Evolutionary conservation across 2,329 filamentous ascomycete genomes (phyloP).

Genomic region (Hypoxylon sp.): DNA sequence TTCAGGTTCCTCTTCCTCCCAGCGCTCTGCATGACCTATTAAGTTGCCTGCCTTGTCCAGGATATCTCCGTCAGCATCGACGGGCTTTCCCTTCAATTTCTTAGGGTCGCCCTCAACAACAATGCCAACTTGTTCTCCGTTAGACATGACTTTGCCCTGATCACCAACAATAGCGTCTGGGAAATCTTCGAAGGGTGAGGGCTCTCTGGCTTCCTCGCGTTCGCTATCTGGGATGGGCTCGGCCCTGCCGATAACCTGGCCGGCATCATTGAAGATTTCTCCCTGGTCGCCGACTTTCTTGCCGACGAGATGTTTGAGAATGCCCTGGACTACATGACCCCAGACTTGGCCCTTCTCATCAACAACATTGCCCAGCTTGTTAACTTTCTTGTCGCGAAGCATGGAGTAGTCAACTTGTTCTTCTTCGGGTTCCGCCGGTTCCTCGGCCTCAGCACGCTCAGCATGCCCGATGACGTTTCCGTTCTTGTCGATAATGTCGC

Average conservation of each 20-base stretch:
- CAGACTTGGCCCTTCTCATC: slow-evolving; percentile 68
- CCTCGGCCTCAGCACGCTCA: slow-evolving; percentile 55
- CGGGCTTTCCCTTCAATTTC: slow-evolving; percentile 74
- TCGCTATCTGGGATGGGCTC: slow-evolving; percentile 74
- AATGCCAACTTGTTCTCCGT: slow-evolving; percentile 71
- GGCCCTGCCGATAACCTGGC: slow-evolving; percentile 76
- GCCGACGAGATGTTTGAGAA: slow-evolving; percentile 74
- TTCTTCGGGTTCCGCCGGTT: slow-evolving; percentile 53
- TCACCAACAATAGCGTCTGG: slow-evolving; percentile 68
- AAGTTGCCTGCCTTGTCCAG: slow-evolving; percentile 77
- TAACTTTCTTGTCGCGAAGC: slow-evolving; percentile 69
- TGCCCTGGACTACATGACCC: slow-evolving; percentile 75
- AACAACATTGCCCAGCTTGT: slow-evolving; percentile 72
- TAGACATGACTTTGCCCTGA: slow-evolving; percentile 67
- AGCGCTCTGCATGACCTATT: slow-evolving; percentile 77
- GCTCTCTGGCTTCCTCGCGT: slow-evolving; percentile 63
- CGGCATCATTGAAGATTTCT: slow-evolving; percentile 79
- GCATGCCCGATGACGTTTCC: slow-evolving; percentile 56
- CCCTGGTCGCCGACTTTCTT: slow-evolving; percentile 76
- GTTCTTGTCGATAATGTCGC: slow-evolving; percentile 57
- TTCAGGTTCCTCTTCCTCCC: slow-evolving; percentile 67
- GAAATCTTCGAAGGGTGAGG: slow-evolving; percentile 71
- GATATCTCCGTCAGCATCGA: slow-evolving; percentile 79
- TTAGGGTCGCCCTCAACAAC: slow-evolving; percentile 75
- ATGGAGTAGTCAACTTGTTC: slow-evolving; percentile 63